A percentile compares a stretch with the other conserved stretches of the same genome.
Evolutionary conservation across 2,329 filamentous ascomycete species (phyloP).

Genomic region (Thelonectria rubi): DNA sequence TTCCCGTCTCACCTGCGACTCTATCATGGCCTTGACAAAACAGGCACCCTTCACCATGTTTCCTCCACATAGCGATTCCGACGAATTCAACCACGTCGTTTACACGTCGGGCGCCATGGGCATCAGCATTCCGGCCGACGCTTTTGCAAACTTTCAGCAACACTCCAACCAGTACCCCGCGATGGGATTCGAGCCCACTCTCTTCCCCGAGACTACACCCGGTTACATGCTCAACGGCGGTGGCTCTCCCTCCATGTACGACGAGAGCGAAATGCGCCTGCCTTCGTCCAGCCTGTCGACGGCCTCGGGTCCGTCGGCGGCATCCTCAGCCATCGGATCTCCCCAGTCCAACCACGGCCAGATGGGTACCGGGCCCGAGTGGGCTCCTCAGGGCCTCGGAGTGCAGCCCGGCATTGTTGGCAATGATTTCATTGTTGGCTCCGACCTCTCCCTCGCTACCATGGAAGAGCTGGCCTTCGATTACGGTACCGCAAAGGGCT

Average conservation of each 20-base stretch:
- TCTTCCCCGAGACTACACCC: constrained; percentile 56
- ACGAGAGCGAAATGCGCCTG: constrained; percentile 60
- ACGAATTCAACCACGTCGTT: constrained; percentile 52
- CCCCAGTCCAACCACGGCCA: constrained; percentile 70
- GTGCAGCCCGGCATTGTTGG: constrained; percentile 72
- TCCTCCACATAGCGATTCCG: constrained; percentile 43
- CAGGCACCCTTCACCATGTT: constrained; percentile 43
- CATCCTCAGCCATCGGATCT: constrained; percentile 74
- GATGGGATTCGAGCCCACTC: constrained; percentile 56
- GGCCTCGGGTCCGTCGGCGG: constrained; percentile 68
- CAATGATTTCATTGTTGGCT: constrained; percentile 61
- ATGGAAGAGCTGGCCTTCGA: constrained; percentile 63
- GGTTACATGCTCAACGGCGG: constrained; percentile 57
- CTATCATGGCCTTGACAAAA: constrained; percentile 45
- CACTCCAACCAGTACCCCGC: constrained; percentile 42
- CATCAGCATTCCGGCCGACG: constrained; percentile 58
- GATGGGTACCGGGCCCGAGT: constrained; percentile 66
- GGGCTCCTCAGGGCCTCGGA: constrained; percentile 63
- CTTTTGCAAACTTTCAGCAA: constrained; percentile 53
- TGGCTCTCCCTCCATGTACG: constrained; percentile 60
- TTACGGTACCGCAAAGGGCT: constrained; percentile 59
- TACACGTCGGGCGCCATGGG: constrained; percentile 56
- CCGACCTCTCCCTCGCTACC: constrained; percentile 64
- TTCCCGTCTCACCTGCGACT: constrained; percentile 20
- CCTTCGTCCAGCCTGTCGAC: constrained; percentile 69